A percentile compares a stretch with the other conserved stretches of the same genome.
Conservation (phyloP, 1,139 yeast species). For the Kurtzmaniella quercitrusa region DNA sequence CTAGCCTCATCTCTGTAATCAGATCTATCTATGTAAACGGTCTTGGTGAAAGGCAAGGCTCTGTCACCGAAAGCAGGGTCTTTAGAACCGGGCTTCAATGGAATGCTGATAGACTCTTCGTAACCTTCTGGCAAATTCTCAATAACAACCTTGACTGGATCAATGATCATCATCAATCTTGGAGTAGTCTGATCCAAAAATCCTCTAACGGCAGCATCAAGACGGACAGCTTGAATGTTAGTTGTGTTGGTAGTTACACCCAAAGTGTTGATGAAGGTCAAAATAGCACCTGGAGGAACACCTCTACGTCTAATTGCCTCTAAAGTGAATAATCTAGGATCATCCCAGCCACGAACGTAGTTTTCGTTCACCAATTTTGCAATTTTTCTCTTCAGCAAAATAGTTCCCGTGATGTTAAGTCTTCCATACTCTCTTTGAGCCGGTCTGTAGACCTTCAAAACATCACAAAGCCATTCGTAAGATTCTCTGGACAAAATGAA, state of each 20-base stretch:
- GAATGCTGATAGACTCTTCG: conserved; percentile 67
- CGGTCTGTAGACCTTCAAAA: conserved; percentile 90
- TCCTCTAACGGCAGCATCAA: conserved; percentile 84
- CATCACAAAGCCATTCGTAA: conserved; percentile 98
- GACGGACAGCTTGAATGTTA: conserved; percentile 83
- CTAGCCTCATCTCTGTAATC: conserved; percentile 72
- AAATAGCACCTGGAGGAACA: conserved; percentile 98
- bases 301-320: conserved; percentile 97
- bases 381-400: conserved; percentile 92
- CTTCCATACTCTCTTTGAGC: conserved; percentile 99
- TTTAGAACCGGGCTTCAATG: conserved; percentile 81
- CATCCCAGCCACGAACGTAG: conserved; percentile 95
- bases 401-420: conserved; percentile 89
- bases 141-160: conserved; percentile 78
- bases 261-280: conserved; percentile 86
- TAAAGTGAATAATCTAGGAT: conserved; percentile 91
- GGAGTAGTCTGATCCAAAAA: conserved; percentile 91
- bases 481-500: conserved; percentile 89
- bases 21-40: conserved; percentile 75
- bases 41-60: conserved; percentile 70
- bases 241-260: conserved; percentile 96
- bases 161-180: conserved; percentile 87
- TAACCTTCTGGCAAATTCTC: conserved; percentile 79
- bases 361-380: conserved; percentile 82
- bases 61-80: conserved; percentile 67